Conservation (phyloP, 805 yeast genomes). For the Candida easanensis region DNA sequence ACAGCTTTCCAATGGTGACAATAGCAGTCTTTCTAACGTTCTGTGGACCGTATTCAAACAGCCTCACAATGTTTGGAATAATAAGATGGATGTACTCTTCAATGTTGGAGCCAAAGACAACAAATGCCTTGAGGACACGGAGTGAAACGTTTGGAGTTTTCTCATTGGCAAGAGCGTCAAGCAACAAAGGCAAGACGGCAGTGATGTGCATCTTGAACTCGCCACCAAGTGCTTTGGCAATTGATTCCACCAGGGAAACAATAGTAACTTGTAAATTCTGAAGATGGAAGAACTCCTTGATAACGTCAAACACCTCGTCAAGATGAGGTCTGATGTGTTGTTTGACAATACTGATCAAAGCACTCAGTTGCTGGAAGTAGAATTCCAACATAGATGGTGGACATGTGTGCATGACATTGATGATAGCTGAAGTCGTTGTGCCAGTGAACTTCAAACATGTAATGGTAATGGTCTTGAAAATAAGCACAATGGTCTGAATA, state of each 20-base stretch:
- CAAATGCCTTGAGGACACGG: conserved; percentile 77
- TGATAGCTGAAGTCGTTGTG: conserved; percentile 84
- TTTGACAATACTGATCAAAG: conserved; percentile 75
- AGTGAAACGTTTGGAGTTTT: conserved; percentile 62
- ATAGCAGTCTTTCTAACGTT: conserved; percentile 70
- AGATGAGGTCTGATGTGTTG: conserved; percentile 87
- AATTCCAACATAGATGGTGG: conserved; percentile 79
- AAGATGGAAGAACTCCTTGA: conserved; percentile 67
- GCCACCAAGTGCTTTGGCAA: conserved; percentile 83
- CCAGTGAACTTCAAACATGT: conserved; percentile 88
- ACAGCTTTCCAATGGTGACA: conserved; percentile 76
- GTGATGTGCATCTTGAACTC: conserved; percentile 87
- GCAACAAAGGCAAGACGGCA: conserved; percentile 67
- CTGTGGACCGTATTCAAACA: conserved; percentile 69
- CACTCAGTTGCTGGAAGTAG: conserved; percentile 84
- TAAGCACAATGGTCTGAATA: conserved; percentile 90
- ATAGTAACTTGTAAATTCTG: conserved; percentile 74
- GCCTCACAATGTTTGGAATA: conserved; percentile 78
- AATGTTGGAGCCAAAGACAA: conserved; percentile 80
- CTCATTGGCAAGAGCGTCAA: conserved; percentile 75
- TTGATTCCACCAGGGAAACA: conserved; percentile 74
- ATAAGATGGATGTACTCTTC: conserved; percentile 87
- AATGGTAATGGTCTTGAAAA: conserved; percentile 83
- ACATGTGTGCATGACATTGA: conserved; percentile 79
- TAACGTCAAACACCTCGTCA: conserved; percentile 67